Evolutionary conservation across 2,329 filamentous ascomycete genomes (phyloP).

Genomic region (Huntiella omanensis): DNA sequence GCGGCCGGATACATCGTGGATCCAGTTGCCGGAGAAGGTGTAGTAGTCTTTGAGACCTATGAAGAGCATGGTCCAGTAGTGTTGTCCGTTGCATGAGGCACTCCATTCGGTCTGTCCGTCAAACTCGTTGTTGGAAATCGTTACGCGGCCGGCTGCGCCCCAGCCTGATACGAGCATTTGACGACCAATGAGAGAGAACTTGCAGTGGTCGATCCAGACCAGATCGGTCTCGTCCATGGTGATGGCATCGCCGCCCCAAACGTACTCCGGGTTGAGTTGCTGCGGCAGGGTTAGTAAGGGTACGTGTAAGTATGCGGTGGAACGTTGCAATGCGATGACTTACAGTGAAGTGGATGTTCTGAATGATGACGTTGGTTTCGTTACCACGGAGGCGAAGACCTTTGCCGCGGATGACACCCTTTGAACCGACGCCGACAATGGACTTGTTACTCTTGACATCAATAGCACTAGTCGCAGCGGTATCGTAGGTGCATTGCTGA

Average conservation of each 20-base stretch:
- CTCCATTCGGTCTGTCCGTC: conserved; percentile 25
- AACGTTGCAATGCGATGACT: neutral
- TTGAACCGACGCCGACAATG: conserved; percentile 21
- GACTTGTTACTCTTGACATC: conserved; percentile 23
- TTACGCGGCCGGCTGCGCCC: conserved; percentile 17
- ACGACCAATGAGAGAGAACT: conserved; percentile 24
- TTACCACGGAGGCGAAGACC: conserved; percentile 20
- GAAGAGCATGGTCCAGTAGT: conserved; percentile 28
- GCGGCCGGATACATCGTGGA: conserved; percentile 26
- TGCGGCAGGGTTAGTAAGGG: neutral
- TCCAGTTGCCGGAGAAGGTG: conserved; percentile 25
- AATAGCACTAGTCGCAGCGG: conserved; percentile 12
- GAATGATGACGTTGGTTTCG: conserved; percentile 20
- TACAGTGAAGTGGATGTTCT: conserved; percentile 18
- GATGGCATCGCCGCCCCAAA: conserved; percentile 22
- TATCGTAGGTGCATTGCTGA: conserved; percentile 4
- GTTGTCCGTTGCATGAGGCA: conserved; percentile 24
- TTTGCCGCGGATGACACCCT: conserved; percentile 23
- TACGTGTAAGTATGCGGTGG: neutral
- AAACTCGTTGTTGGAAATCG: conserved; percentile 28
- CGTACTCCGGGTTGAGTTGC: conserved; percentile 18
- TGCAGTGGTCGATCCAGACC: conserved; percentile 22
- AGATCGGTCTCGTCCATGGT: conserved; percentile 18
- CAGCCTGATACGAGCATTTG: conserved; percentile 20
- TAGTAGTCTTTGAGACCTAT: conserved; percentile 21